phyloP scores from a whole-genome alignment of 2,329 filamentous ascomycete genomes.

The Fusarium subglutinans region DNA sequence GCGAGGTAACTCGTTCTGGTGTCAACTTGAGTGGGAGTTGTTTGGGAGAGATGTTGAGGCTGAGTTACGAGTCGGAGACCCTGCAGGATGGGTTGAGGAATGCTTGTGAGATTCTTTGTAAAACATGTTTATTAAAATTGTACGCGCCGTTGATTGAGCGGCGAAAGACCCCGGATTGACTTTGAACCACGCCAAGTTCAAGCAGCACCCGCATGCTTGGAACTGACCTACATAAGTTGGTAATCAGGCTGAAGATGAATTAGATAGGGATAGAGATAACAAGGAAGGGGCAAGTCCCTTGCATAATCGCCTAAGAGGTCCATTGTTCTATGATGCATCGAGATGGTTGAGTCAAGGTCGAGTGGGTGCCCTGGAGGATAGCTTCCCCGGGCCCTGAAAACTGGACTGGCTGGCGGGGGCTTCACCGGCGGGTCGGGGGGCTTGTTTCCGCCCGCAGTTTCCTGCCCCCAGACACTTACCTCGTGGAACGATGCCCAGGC shows the following conservation, averaged over 20 bases:
- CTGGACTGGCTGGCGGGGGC: background rate
- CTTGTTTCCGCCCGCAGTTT: background rate
- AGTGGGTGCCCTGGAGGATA: constrained; percentile 2
- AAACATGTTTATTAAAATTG: background rate
- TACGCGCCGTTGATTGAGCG: background rate
- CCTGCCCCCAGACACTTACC: constrained; percentile 1
- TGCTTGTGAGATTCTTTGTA: background rate
- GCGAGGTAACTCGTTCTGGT: constrained; percentile 6
- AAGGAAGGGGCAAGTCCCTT: constrained; percentile 7
- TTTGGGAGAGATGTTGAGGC: background rate
- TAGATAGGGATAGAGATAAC: background rate
- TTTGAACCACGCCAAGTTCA: background rate
- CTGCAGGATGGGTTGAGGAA: background rate
- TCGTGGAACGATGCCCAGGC: constrained; percentile 27
- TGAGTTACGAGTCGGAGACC: constrained; percentile 1
- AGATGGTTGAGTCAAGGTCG: constrained; percentile 1
- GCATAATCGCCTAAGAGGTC: constrained; percentile 1
- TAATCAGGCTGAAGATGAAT: constrained; percentile 1
- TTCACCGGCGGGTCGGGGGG: background rate
- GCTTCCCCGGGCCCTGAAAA: constrained; percentile 12
- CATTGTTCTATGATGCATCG: background rate
- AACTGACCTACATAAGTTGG: constrained; percentile 4
- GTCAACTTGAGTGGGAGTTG: background rate
- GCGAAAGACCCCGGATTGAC: background rate
- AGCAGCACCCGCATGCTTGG: background rate